These are phyloP conservation scores for Kandelia obovata DNA, from an alignment of 345 rosid genomes.

Conservation along the genomic window DNA sequence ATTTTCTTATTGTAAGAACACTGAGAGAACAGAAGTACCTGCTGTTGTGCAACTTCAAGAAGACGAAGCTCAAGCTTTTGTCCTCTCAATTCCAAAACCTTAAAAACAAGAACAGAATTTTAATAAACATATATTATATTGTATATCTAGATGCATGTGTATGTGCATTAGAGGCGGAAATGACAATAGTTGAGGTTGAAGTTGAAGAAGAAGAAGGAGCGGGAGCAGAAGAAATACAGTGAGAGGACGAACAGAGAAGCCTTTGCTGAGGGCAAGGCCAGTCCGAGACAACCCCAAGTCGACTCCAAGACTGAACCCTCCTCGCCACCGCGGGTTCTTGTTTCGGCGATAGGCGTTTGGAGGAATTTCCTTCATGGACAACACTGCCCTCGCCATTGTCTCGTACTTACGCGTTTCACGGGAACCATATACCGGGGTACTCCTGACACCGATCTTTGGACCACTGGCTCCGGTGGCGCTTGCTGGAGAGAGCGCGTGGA, in stretches of 20 bases:
- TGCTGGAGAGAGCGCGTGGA: no score
- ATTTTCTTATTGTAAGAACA: no score
- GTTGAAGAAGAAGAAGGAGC: no score
- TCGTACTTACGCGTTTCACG: not conserved
- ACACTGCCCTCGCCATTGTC: constrained; percentile 17
- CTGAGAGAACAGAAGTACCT: constrained; percentile 31
- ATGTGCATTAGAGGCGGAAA: not conserved
- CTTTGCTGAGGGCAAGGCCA: constrained; percentile 81
- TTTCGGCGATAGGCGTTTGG: constrained; percentile 71
- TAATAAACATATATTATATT: no score
- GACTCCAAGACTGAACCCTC: constrained; percentile 87
- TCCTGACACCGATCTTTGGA: no score
- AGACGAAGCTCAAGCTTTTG: constrained; percentile 69
- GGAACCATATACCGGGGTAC: no score
- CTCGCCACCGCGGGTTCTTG: constrained; percentile 56
- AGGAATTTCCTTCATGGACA: constrained; percentile 48
- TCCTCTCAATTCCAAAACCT: constrained; percentile 79
- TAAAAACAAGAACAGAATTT: not conserved
- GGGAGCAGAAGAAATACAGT: constrained; percentile 33
- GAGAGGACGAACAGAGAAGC: constrained; percentile 69
- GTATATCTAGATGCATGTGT: no score
- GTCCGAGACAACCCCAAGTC: constrained; percentile 80
- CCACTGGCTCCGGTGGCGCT: no score
- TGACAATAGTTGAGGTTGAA: not conserved
- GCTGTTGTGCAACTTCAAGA: constrained; percentile 63